Conservation (phyloP, 1,139 yeast species). For the Pichia sp. region DNA sequence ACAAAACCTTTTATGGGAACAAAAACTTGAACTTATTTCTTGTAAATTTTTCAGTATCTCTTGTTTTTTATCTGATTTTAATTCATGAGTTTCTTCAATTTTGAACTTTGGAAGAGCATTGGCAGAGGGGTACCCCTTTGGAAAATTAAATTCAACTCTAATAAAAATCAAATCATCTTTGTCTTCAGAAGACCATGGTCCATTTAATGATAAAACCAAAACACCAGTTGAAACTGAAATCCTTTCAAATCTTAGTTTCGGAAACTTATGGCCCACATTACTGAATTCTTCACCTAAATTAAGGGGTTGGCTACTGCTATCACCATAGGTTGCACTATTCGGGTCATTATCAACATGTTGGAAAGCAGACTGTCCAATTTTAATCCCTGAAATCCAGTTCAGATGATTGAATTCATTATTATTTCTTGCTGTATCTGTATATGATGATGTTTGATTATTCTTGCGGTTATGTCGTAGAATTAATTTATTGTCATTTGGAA, state of each 20-base stretch:
- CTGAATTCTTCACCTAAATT: constrained; percentile 90
- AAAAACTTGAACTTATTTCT: constrained; percentile 51
- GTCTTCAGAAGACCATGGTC: constrained; percentile 52
- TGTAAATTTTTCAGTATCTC: constrained; percentile 47
- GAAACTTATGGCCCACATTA: constrained; percentile 83
- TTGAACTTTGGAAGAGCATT: constrained; percentile 50
- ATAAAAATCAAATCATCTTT: constrained; percentile 62
- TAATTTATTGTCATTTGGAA: constrained; percentile 19
- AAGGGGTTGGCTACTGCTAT: constrained; percentile 43
- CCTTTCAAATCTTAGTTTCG: constrained; percentile 77
- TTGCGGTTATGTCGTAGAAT: constrained; percentile 21
- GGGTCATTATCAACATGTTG: constrained; percentile 27
- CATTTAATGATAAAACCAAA: constrained; percentile 65
- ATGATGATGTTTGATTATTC: constrained; percentile 1
- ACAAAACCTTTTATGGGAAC: constrained; percentile 59
- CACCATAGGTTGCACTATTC: constrained; percentile 24
- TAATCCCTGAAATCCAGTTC: constrained; percentile 91
- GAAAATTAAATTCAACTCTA: constrained; percentile 62
- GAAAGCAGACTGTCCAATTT: constrained; percentile 49
- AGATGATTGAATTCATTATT: constrained; percentile 48
- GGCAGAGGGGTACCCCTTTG: constrained; percentile 60
- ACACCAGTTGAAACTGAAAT: constrained; percentile 85
- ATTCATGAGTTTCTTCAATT: constrained; percentile 74
- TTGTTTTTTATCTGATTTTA: constrained; percentile 41
- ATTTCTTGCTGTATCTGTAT: constrained; percentile 10